Base-by-base conservation (phyloP, 441 rosid genomes). In the Populus hybrid region DNA sequence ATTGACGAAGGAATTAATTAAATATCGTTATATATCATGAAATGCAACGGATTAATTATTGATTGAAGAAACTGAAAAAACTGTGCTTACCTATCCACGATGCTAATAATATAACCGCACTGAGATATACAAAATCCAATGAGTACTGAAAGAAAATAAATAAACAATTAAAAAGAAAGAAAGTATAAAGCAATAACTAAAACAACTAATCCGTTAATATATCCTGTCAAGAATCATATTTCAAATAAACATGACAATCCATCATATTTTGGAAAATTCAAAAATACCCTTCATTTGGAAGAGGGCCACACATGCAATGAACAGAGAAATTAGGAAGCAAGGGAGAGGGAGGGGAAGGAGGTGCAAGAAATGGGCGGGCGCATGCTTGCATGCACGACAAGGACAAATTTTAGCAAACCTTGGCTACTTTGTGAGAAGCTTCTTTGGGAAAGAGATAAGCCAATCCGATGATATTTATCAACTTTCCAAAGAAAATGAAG, bases 71-170 rank as follows among this genome's bases (percentile, higher is more conserved):
- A 28, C 5, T 18, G 18, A 12, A 75, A 26, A 34, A 26, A 2
- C 20, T 3, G 7, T 18, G 42, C 80, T 72, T 84, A 94, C 98
- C 99, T 79, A 89, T 69, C 99, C 98, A 94, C 77, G 98, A 95
- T n/a, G 98, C 90, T 74, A 95, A 95, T 67, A 95, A 75, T 75
- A 95, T 90, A 20, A 87, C 98, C 82, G 90, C 87, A 67, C 98
- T 95, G 71, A 95, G 88, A 75, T 95, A 95, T 8, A 95, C 91
- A 83, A 95, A 95, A 86, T 94, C 98, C 97, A 95, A 82, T 0
- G 98, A 91, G 80, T 94, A 94, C 97, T 95, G 98, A 91, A 88
- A 46, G 18, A 69, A 35, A 50, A 21, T 2, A 67, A 32, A 28
- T 3, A 23, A 65, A 10, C n/a, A 68, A 61, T 0, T 42, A 23